phyloP scores from a whole-genome alignment of 371 early-diverging fungal genomes.

The Blastocladiella emersonii region DNA sequence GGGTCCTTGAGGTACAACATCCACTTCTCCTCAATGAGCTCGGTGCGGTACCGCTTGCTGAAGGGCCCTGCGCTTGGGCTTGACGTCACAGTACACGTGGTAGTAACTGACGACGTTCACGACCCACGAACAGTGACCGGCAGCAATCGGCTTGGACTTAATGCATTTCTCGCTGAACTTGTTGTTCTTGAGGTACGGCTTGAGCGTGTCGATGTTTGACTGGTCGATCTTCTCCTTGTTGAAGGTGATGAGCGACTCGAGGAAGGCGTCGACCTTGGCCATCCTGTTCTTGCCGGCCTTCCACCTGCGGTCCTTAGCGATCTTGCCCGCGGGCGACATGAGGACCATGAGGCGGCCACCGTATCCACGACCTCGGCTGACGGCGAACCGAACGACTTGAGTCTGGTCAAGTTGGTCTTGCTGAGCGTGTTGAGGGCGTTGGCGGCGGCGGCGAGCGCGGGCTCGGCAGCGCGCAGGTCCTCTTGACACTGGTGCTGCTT shows the following conservation, averaged over 20 bases:
- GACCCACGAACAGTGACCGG: constrained; percentile 45
- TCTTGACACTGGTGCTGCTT: constrained; percentile 34
- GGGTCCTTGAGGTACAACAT: constrained; percentile 21
- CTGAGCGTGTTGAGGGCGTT: constrained; percentile 40
- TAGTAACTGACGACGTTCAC: constrained; percentile 45
- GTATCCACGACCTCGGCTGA: constrained; percentile 37
- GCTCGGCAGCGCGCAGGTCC: constrained; percentile 44
- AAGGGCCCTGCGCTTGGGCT: constrained; percentile 44
- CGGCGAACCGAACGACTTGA: constrained; percentile 48
- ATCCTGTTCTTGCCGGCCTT: constrained; percentile 48
- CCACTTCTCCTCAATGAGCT: constrained; percentile 37
- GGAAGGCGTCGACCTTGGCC: constrained; percentile 49
- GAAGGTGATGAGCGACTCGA: constrained; percentile 38
- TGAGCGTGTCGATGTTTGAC: constrained; percentile 37
- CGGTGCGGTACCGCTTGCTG: constrained; percentile 40
- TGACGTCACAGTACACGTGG: constrained; percentile 43
- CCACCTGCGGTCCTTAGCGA: constrained; percentile 46
- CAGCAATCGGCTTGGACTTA: constrained; percentile 39
- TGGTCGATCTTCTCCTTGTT: constrained; percentile 43
- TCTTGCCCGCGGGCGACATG: constrained; percentile 41
- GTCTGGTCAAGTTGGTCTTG: constrained; percentile 48
- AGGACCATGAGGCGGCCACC: constrained; percentile 42
- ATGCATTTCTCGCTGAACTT: constrained; percentile 47
- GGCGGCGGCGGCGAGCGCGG: constrained; percentile 41
- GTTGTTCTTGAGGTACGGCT: constrained; percentile 36